A percentile compares a stretch with the other conserved stretches of the same genome.
phyloP scores from a whole-genome alignment of 2,329 filamentous ascomycete genomes.

The Dothidotthia symphoricarpi region DNA sequence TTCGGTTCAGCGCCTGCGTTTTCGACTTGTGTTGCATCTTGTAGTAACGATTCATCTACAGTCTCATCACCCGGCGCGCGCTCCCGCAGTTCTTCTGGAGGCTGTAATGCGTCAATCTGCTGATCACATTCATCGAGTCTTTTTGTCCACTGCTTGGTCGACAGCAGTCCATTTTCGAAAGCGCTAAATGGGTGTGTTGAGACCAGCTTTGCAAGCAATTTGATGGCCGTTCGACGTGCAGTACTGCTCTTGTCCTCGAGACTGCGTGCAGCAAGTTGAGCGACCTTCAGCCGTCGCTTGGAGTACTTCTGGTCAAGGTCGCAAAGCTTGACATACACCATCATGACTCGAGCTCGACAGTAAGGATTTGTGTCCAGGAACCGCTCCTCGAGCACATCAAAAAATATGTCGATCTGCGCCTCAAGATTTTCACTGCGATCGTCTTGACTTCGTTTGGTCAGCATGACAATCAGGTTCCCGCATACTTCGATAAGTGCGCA shows the following conservation, averaged over 20 bases:
- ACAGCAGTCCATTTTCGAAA: slow-evolving; percentile 70
- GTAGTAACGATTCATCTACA: slow-evolving; percentile 74
- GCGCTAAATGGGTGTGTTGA: slow-evolving; percentile 81
- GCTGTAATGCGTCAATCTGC: slow-evolving; percentile 77
- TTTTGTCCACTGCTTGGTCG: slow-evolving; percentile 79
- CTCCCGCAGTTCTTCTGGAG: slow-evolving; percentile 72
- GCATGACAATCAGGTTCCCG: slow-evolving; percentile 87
- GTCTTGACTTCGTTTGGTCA: slow-evolving; percentile 75
- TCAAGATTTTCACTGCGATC: slow-evolving; percentile 91
- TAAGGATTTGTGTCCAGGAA: slow-evolving; percentile 98
- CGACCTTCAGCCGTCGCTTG: slow-evolving; percentile 82
- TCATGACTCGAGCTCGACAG: slow-evolving; percentile 84
- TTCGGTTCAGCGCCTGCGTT: slow-evolving; percentile 40
- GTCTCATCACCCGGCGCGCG: slow-evolving; percentile 62
- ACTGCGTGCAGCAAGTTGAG: slow-evolving; percentile 83
- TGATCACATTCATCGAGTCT: slow-evolving; percentile 79
- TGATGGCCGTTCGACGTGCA: slow-evolving; percentile 91
- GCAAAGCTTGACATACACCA: slow-evolving; percentile 88
- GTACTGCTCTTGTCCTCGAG: slow-evolving; percentile 98
- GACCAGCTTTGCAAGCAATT: slow-evolving; percentile 81
- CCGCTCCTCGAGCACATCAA: slow-evolving; percentile 91
- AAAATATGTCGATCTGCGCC: slow-evolving; percentile 93
- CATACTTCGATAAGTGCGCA: slow-evolving; percentile 96
- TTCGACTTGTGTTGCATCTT: slow-evolving; percentile 82
- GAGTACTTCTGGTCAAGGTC: slow-evolving; percentile 90